A percentile compares a stretch with the other conserved stretches of the same genome.
phyloP scores from a whole-genome alignment of 2,329 filamentous ascomycete species.

The Aspergillus sergii region DNA sequence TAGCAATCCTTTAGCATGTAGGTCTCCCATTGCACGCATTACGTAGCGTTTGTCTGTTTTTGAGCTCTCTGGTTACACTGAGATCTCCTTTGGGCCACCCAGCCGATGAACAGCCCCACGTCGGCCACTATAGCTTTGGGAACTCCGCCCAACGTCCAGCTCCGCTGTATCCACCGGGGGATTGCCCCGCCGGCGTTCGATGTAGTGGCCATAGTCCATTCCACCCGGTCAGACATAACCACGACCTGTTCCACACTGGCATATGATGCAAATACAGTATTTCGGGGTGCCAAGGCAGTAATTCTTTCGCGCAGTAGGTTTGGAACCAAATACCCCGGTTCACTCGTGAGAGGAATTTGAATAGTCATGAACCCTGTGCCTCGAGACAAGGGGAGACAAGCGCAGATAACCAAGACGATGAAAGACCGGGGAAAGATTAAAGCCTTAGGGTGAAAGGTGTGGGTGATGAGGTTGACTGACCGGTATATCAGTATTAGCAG shows the following conservation, averaged over 20 bases:
- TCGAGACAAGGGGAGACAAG: constrained; percentile 18
- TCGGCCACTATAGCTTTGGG: constrained; percentile 41
- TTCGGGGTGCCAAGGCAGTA: constrained; percentile 24
- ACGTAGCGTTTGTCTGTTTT: neutral
- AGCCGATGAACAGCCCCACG: constrained; percentile 43
- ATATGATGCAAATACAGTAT: constrained; percentile 36
- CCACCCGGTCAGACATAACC: constrained; percentile 16
- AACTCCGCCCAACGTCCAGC: constrained; percentile 39
- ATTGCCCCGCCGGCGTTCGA: constrained; percentile 41
- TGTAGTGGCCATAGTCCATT: constrained; percentile 43
- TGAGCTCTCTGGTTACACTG: neutral
- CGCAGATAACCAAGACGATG: constrained; percentile 35
- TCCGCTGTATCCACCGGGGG: constrained; percentile 41
- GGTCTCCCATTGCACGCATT: neutral
- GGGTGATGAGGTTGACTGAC: constrained; percentile 39
- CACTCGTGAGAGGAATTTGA: constrained; percentile 33
- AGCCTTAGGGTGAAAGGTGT: constrained; percentile 36
- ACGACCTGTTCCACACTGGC: constrained; percentile 38
- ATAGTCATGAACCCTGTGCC: constrained; percentile 34
- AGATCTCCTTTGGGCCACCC: constrained; percentile 27
- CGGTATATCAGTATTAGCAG: neutral
- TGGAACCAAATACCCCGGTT: constrained; percentile 19
- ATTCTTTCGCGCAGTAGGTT: constrained; percentile 24
- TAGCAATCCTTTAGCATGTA: neutral
- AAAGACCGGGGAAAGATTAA: constrained; percentile 39